These are phyloP conservation scores for Metschnikowia gelsemii DNA, from an alignment of 805 yeast genomes.

Conservation along the genomic window DNA sequence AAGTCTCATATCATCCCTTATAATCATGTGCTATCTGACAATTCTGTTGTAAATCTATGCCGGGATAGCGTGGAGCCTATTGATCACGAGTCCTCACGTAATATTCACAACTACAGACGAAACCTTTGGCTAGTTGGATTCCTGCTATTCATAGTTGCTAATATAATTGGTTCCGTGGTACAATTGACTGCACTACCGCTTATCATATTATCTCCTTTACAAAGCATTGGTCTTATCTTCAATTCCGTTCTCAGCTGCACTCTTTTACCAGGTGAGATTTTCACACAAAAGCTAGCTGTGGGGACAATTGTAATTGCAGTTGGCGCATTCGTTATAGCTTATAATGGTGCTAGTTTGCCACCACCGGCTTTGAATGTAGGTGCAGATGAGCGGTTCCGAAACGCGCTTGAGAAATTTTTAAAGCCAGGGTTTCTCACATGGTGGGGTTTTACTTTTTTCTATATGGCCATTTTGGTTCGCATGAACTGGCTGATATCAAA, in stretches of 20 bases:
- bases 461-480: constrained; percentile 27
- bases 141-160: constrained; percentile 64
- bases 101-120: constrained; percentile 40
- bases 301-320: constrained; percentile 69
- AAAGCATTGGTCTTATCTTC: constrained; percentile 85
- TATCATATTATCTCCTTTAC: constrained; percentile 76
- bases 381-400: constrained; percentile 36
- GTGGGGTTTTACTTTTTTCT: constrained; percentile 42
- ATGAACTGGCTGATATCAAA: constrained; percentile 24
- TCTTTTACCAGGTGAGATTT: constrained; percentile 63
- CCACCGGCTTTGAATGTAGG: constrained; percentile 27
- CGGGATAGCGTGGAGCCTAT: constrained; percentile 8
- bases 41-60: constrained; percentile 12
- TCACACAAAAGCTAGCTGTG: constrained; percentile 52
- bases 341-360: constrained; percentile 50
- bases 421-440: constrained; percentile 57
- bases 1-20: constrained; percentile 58
- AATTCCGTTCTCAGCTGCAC: constrained; percentile 70
- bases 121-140: constrained; percentile 78
- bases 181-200: constrained; percentile 84
- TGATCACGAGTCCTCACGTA: constrained; percentile 18
- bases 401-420: constrained; percentile 34
- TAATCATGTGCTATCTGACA: constrained; percentile 15
- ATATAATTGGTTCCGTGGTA: constrained; percentile 75
- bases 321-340: constrained; percentile 80